Base-by-base conservation (phyloP, 164 flowering plant species). In the Hamamelis virginiana region DNA sequence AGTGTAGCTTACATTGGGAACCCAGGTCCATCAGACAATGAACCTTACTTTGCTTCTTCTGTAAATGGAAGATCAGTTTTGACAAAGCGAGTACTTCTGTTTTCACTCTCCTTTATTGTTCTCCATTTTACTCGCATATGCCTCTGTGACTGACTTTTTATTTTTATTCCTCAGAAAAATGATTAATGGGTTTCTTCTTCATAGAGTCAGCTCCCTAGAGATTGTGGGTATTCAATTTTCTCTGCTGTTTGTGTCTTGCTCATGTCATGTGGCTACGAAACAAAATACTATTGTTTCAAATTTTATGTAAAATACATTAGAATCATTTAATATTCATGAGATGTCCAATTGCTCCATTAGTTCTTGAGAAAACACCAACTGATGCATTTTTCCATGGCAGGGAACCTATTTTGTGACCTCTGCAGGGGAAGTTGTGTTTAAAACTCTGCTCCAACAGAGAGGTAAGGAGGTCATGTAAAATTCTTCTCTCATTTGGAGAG, bases 171-270 rank as follows among this genome's bases (percentile, higher is more conserved):
- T 43, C 84, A 85, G 87, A 46, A 80, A 79, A 66, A 67, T 74
- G 69, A 60, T 51, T 51, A 33, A 82, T 71, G 91, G 89, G 19
- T 87, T 91, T 66, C 80, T 91, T 72, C 84, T 87, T 61, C 90
- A 87, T 41, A 75, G 82, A 70, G 83, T 87, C 67, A 81, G 83
- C 74, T 65, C 83, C 23, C 60, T 86, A 45, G 88, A 89, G 69
- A 75, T 87, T 74, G 96, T 91, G 69, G 47, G 90, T 81, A 48
- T 68, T 33, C 6, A 19, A 51, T 48, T 27, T 25, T 68, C 74
- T 18, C 41, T 27, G 23, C 4, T 18, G n/a, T n/a, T n/a, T n/a
- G n/a, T n/a, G n/a, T n/a, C n/a, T n/a, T n/a, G n/a, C n/a, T n/a
- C n/a, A n/a, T n/a, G n/a, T n/a, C n/a, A n/a, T n/a, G n/a, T n/a